Base-by-base conservation (phyloP, 768 basidiomycete species). In the Rhodotorula graminis region DNA sequence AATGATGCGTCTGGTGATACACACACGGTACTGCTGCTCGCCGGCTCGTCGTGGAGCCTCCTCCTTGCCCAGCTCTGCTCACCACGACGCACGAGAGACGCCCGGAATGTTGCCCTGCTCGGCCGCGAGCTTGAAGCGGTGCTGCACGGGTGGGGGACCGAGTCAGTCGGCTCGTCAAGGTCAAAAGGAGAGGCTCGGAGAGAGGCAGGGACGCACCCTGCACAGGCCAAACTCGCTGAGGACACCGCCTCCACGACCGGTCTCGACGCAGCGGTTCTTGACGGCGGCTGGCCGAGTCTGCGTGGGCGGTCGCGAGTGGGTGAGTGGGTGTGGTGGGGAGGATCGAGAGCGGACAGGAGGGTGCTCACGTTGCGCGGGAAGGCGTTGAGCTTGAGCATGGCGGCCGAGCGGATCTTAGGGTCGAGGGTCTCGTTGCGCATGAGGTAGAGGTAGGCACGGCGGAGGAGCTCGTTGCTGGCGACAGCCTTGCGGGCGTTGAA, bases 41-140 rank as follows among this genome's bases (percentile, higher is more conserved):
- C 3, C 33, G 49, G 4, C 37, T 50, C 31, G 50, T 3, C 31
- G n/a, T n/a, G n/a, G 5, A 14, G 15, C 23, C 25, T 40, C 14
- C 16, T 12, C 11, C 37, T 37, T 37, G 37, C 37, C 37, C 37
- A 5, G 37, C 37, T 37, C 37, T 37, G 37, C 63, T 64, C 80
- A 96, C 93, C 94, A 97, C n/a, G 89, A 90, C 15, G 93, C 92
- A 78, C 95, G 93, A 58, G 85, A 84, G 40, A 97, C 92, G 11
- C 94, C 94, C 29, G 91, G 89, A 42, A 96, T 83, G 77, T 94
- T 89, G 10, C 91, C 89, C 49, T 83, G 83, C 65, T 91, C 82
- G 0, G 93, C 94, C 79, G 93, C 90, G 60, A 91, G 78, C 50
- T 93, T 87, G 83, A 97, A 96, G 83, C 94, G 92, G 83, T 86